Base-by-base conservation (phyloP, 179 eudicot species). In the Beta corolliflora region DNA sequence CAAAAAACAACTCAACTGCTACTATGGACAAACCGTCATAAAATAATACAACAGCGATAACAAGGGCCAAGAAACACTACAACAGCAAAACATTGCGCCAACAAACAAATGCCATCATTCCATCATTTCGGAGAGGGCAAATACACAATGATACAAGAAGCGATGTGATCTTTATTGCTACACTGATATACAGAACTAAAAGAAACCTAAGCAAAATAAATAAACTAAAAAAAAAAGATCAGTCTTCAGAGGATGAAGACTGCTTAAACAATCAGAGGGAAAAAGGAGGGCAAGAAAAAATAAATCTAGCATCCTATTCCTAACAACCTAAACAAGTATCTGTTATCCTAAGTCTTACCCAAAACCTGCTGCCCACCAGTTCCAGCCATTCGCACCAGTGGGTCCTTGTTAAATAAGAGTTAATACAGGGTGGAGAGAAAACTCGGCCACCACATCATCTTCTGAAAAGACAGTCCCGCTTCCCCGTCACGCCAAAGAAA, bases 261-360 rank as follows among this genome's bases (percentile, higher is more conserved):
- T 74, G 25, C 76, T 48, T 29, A 23, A 71, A 58, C 16, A 65
- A n/a, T 25, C 41, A n/a, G 23, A 76, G 46, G 55, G 69, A 59
- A 54, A 13, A 45, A 6, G 44, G 5, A n/a, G 16, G 7, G 15
- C 9, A 45, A 64, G 50, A 71, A 31, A 60, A 36, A 12, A 44
- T 76, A 9, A 44, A 52, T 5, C 79, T 55, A 69, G 45, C 53
- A 71, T 6, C 52, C 52, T 48, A 46, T 5, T 9, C 68, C 78
- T 80, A 79, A 21, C 11, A 14, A 19, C 64, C 71, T 72, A 73
- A 45, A 73, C 58, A 65, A 71, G 77, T 72, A 80, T 29, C 50
- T 79, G 80, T 81, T 84, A 77, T 56, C 77, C 77, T 81, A 77
- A 64, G 59, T 78, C 76, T 77, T 70, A 78, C 79, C 55, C 86